Base-by-base conservation (phyloP, 768 basidiomycete species). In the Mycena rebaudengoi region DNA sequence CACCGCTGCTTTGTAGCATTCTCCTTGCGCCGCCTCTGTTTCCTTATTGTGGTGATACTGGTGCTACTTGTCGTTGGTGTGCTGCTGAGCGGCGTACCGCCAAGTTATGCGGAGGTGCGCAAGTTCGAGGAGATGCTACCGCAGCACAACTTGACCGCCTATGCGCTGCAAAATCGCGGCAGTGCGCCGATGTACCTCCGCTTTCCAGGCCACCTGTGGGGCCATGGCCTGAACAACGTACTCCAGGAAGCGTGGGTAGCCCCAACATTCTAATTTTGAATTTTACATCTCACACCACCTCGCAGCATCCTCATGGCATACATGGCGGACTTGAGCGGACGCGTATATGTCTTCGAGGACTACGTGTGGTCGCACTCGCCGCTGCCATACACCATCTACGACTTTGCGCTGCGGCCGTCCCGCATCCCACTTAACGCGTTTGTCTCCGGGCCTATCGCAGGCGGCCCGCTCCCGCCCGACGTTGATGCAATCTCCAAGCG, bases 261-360 rank as follows among this genome's bases (percentile, higher is more conserved):
- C n/a, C n/a, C n/a, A n/a, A n/a, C n/a, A n/a, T 50, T 68, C 54
- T 32, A 21, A 4, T 51, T 14, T 39, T 52, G 7, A 16, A 26
- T 57, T n/a, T 40, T 18, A 55, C 28, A 29, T 46, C 43, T 26
- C 30, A 23, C 10, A n/a, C n/a, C 16, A 32, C 20, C 26, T 55
- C 44, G 7, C 56, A 86, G 85, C 5, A 64, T 87, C 18, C 64
- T 88, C 30, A 78, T 85, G 71, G 83, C 83, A 26, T 83, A 87
- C 67, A 71, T 88, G 16, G 86, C 88, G 0, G 80, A 84, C 46
- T 69, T 72, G 35, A 70, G 84, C 12, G 81, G 85, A 62, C 75
- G 86, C 14, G 83, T 85, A 1, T 89, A 82, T 59, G 87, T 89
- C 2, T 90, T 89, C 59, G 85, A 88, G 60, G 86, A 88, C 68